Base-by-base conservation (phyloP, 441 rosid species). In the Mallotus japonicus region DNA sequence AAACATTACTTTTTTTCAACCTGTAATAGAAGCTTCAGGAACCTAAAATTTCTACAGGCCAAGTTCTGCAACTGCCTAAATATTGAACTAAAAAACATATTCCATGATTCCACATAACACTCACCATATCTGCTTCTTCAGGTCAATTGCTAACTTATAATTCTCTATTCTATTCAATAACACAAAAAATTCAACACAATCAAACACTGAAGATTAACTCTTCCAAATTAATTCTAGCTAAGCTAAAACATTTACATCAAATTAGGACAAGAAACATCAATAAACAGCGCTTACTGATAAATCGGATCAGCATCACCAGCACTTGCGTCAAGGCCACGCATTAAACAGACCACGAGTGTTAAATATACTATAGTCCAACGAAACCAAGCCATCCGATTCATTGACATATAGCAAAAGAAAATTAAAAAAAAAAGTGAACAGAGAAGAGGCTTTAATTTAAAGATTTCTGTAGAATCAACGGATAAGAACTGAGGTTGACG, bases 231-330 rank as follows among this genome's bases (percentile, higher is more conserved):
- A 4, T 37, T 37, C 6, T 37, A 37, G 6, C 6, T 37, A 37
- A 63, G 47, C 15, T 44, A 15, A 44, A 42, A 57, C 1, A 28
- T 28, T 56, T 8, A 57, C 32, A 57, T 44, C 9, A 44, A 44
- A 44, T 44, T 10, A 44, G 11, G 9, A 10, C 49, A 66, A 50
- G 9, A 51, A 40, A 32, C 28, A 37, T 8, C 37, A 4, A 22
- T 47, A 17, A 5, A 57, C 55, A 70, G 47, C 50, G 22, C 16
- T 69, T 62, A 91, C 97, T 74, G 87, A 87, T 84, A 91, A 80
- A 79, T 78, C 78, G 92, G 95, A 89, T 91, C 95, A 77, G 89
- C 80, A 75, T 91, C 97, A 69, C 97, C 97, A 10, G 79, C 88
- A 65, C 89, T 89, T 5, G 90, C 93, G 75, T 86, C 72, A 16